These are phyloP conservation scores for Trichoderma gamsii DNA, from an alignment of 495 filamentous ascomycete genomes.

Conservation along the genomic window DNA sequence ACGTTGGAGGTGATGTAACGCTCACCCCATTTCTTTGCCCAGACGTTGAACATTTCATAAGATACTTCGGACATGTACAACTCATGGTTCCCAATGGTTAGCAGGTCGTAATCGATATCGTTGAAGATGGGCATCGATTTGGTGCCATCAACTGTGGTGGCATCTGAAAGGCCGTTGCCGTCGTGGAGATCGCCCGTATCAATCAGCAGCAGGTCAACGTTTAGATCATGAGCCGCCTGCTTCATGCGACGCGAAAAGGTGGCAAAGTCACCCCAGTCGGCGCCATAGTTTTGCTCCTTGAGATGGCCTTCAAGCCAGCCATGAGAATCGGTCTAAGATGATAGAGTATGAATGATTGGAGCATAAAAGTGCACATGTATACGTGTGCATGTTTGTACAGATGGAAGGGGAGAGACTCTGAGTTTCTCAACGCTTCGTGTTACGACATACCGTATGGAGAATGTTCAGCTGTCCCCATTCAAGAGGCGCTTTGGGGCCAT, in stretches of 20 bases:
- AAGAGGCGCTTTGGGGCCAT: slow-evolving; percentile 27
- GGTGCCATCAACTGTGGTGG: slow-evolving; percentile 67
- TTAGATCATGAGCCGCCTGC: slow-evolving; percentile 56
- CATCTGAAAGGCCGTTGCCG: slow-evolving; percentile 73
- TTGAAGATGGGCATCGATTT: slow-evolving; percentile 66
- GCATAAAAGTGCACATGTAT: neutral
- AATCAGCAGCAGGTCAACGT: slow-evolving; percentile 67
- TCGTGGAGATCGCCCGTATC: slow-evolving; percentile 66
- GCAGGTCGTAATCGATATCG: slow-evolving; percentile 45
- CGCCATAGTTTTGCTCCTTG: slow-evolving; percentile 69
- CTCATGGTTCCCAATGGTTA: slow-evolving; percentile 67
- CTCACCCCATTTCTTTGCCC: slow-evolving; percentile 31
- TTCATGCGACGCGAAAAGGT: slow-evolving; percentile 69
- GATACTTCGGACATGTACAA: slow-evolving; percentile 55
- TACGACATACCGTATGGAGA: slow-evolving; percentile 54
- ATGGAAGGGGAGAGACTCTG: too few species aligned
- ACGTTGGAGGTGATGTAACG: slow-evolving; percentile 76
- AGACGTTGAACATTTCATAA: slow-evolving; percentile 39
- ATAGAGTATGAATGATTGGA: neutral
- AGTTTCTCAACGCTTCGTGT: neutral
- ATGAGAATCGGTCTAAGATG: slow-evolving; percentile 56
- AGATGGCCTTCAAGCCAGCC: slow-evolving; percentile 82
- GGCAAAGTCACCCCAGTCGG: slow-evolving; percentile 85
- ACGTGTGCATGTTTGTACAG: neutral
- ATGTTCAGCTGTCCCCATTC: slow-evolving; percentile 81